phyloP scores from a whole-genome alignment of 2,329 filamentous ascomycete species.

The Xylaria sp. region DNA sequence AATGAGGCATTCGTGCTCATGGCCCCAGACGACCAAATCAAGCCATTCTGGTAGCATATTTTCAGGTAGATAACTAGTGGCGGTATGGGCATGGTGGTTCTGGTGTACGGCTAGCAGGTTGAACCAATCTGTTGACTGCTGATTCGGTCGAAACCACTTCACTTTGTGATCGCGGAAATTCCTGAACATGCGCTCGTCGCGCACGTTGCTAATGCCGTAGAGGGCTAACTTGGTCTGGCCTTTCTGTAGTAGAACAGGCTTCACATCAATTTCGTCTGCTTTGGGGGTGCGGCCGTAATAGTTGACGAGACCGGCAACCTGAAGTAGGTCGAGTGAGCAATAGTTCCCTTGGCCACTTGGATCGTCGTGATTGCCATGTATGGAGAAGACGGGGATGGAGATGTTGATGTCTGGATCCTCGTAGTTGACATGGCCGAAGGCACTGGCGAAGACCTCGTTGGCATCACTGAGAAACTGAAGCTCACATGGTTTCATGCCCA shows the following conservation, averaged over 20 bases:
- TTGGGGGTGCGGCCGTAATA: constrained; percentile 94
- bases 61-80: constrained; percentile 93
- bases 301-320: constrained; percentile 90
- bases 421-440: constrained; percentile 96
- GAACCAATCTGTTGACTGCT: constrained; percentile 90
- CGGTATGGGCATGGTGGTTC: constrained; percentile 90
- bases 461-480: constrained; percentile 94
- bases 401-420: constrained; percentile 97
- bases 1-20: constrained; percentile 95
- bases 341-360: constrained; percentile 94
- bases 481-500: constrained; percentile 94
- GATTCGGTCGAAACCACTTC: constrained; percentile 85
- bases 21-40: constrained; percentile 93
- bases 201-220: constrained; percentile 93
- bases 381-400: constrained; percentile 95
- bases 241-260: constrained; percentile 91
- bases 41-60: constrained; percentile 90
- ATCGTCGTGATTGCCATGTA: constrained; percentile 98
- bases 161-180: constrained; percentile 94
- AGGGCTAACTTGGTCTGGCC: constrained; percentile 90
- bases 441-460: constrained; percentile 85
- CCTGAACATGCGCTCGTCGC: constrained; percentile 91
- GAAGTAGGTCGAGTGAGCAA: constrained; percentile 87
- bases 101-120: constrained; percentile 95
- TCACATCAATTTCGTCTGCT: constrained; percentile 90